Evolutionary conservation across 352 stramenopile genomes (phyloP), one percentile per base, ranked within the genome.

Genomic region (Phytophthora podocarpi): DNA sequence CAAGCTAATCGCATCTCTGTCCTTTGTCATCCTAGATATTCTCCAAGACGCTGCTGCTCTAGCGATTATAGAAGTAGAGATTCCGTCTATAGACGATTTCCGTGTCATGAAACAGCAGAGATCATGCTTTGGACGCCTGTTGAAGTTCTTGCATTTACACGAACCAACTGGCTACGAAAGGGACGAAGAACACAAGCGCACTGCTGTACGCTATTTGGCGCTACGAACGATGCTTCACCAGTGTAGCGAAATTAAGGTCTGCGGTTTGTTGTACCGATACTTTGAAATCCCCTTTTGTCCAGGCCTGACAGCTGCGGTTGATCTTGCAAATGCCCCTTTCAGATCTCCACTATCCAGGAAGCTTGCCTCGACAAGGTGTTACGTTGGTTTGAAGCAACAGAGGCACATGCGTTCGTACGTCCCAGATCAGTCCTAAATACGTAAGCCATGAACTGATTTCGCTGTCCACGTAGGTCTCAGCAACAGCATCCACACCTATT

Each of bases 121-220:
- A 27, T 15, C 40, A n/a, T 58, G 53, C 11, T 88, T 83, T 41
- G 79, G 56, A 11, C 73, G 67, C 0, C 37, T 88, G 36, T 16
- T 88, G 32, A 87, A 82, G 40, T 90, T 87, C 24, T 35, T 87
- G 11, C 67, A 59, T n/a, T 26, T 85, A 24, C 63, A 87, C 36
- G 74, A 87, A n/a, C 80, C 80, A 2, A 90, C 78, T 1, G 78
- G 78, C 1, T 64, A 79, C 51, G 77, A 89, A 48, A 77, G 63
- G 26, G 80, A 90, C 15, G 67, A 77, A 20, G 50, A 69, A 7
- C 74, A 87, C 46, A 92, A 90, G 30, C 70, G 72, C 34, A 43
- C 59, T 5, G 70, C 78, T 0, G 58, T 90, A 15, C 74, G 76
- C 1, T 90, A 88, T 37, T 58, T 90, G 2, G 72, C 70, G 7